These are phyloP conservation scores for Viridothelium virens DNA, from an alignment of 495 filamentous ascomycete species.

Conservation along the genomic window DNA sequence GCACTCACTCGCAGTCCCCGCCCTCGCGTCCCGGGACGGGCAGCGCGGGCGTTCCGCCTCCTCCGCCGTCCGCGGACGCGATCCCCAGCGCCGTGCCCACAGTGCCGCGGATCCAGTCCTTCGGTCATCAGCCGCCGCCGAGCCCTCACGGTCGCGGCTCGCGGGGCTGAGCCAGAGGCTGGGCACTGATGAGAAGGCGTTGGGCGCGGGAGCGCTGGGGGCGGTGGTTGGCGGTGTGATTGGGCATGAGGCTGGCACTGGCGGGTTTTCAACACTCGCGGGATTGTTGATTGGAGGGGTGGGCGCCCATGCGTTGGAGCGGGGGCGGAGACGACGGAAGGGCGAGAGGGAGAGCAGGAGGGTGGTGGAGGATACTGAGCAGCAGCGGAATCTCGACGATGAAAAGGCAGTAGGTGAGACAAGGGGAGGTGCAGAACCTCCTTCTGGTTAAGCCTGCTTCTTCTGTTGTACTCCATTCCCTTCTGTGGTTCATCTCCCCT, in stretches of 20 bases:
- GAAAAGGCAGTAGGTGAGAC: not conserved
- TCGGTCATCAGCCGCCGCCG: not conserved
- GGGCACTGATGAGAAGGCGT: constrained; percentile 14
- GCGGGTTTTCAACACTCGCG: constrained; percentile 12
- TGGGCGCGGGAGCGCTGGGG: constrained; percentile 16
- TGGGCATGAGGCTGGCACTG: constrained; percentile 17
- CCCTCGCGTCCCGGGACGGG: constrained; percentile 1
- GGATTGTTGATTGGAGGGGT: constrained; percentile 18
- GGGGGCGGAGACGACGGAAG: not conserved
- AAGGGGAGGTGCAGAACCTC: not conserved
- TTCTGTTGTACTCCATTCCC: not conserved
- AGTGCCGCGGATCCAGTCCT: not conserved
- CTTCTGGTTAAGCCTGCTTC: not conserved
- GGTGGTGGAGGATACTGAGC: not conserved
- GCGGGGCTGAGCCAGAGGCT: constrained; percentile 16
- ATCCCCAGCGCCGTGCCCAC: constrained; percentile 13
- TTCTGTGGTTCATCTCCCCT: not conserved
- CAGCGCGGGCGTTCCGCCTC: not conserved
- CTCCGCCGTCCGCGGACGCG: constrained; percentile 9
- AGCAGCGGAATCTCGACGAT: not conserved
- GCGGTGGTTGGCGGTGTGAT: constrained; percentile 18
- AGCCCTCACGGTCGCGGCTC: constrained; percentile 11
- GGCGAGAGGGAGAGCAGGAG: not conserved
- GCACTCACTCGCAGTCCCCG: constrained; percentile 7
- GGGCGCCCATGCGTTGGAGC: constrained; percentile 17